Evolutionary conservation across 148 eudicot species (phyloP), one percentile per base, ranked within the genome.

Genomic region (Euryodendron excelsum): DNA sequence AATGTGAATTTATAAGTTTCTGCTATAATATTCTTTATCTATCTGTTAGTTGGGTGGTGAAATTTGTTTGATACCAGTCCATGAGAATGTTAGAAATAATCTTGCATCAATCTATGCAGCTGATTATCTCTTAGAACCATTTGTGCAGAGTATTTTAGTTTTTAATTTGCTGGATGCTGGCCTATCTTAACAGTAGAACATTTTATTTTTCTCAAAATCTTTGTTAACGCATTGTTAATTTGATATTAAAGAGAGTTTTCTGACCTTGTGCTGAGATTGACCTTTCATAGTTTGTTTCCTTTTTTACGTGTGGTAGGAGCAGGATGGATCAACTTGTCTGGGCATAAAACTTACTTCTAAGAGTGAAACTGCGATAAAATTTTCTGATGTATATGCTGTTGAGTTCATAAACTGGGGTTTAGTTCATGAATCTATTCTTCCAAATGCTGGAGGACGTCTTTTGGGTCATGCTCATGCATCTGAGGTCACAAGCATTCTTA

Each of bases 351-450:
- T 79, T 72, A 81, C 23, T 58, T 62, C 90, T 6, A 86, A 82
- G 41, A 81, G 81, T 80, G 75, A 80, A 69, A 85, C 82, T 66
- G 86, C 86, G 12, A 60, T 93, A 37, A 73, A 85, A 10, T 81
- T 89, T 80, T 85, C 89, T 74, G 97, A 96, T 80, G 75, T 92
- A 36, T 96, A 91, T 83, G 93, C 97, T 76, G 89, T 83, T 70
- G 87, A 93, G 84, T 79, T 86, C 76, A 77, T 79, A 73, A 88
- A 77, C 70, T 88, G 84, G 88, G 98, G 97, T 80, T 76, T 85
- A 37, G 74, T 91, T 68, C 89, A 86, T 62, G 88, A 71, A 31
- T 82, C 84, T 66, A 76, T 60, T 79, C 73, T 69, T 79, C 77
- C 84, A 81, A 81, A 74, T 69, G 68, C 86, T 68, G 84, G 86